Conservation (phyloP, 192 early-diverging fungal genomes). For the Powellomyces hirtus region DNA sequence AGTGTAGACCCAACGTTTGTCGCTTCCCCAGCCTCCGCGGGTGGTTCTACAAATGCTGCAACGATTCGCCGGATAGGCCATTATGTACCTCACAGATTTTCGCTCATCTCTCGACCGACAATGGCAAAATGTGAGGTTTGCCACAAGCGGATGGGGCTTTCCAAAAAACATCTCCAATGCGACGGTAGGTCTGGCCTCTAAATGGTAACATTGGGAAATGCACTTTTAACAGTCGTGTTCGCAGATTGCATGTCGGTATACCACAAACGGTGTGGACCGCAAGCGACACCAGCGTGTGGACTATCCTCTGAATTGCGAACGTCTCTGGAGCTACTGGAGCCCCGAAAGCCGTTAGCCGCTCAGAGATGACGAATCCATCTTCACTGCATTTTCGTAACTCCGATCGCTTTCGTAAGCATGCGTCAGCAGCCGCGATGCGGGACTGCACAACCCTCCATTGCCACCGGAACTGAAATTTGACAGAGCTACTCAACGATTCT, state of each 20-base stretch:
- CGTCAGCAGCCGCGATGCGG: too few relatives aligned
- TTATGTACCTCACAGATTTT: constrained; percentile 29
- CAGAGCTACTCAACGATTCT: too few relatives aligned
- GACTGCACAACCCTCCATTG: too few relatives aligned
- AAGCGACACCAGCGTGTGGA: constrained; percentile 20
- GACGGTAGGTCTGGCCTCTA: constrained; percentile 19
- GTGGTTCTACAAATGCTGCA: too few relatives aligned
- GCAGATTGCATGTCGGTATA: constrained; percentile 24
- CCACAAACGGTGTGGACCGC: constrained; percentile 29
- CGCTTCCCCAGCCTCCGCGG: too few relatives aligned
- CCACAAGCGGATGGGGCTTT: constrained; percentile 19
- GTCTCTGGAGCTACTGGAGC: constrained; percentile 7
- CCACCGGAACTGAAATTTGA: too few relatives aligned
- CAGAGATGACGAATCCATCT: neutral
- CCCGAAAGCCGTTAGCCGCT: neutral
- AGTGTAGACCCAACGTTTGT: too few relatives aligned
- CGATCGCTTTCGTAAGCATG: too few relatives aligned
- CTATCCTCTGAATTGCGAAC: constrained; percentile 5
- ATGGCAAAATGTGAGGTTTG: constrained; percentile 24
- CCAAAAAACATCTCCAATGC: constrained; percentile 26
- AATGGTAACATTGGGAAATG: neutral
- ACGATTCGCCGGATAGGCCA: constrained; percentile 14
- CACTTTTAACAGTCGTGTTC: neutral
- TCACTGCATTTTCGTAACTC: too few relatives aligned
- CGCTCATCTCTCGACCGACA: constrained; percentile 14